A percentile compares a stretch with the other conserved stretches of the same genome.
These are phyloP conservation scores for Thamnidium elegans DNA, from an alignment of 192 early-diverging fungal genomes.

Conservation along the genomic window DNA sequence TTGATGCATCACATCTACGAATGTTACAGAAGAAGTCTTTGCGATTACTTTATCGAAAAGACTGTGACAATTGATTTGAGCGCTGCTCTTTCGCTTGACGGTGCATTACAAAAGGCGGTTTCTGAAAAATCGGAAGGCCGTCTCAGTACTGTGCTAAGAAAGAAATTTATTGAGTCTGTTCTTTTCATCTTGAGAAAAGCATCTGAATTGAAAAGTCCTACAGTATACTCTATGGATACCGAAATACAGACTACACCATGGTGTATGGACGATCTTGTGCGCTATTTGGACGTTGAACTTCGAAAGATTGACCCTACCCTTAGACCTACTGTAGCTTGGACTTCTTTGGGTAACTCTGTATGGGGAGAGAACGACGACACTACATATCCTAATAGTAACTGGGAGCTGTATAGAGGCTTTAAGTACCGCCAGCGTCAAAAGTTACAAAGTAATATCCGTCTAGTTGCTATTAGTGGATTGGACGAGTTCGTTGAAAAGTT, in stretches of 20 bases:
- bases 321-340: conserved; percentile 23
- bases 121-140: not conserved
- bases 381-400: not conserved
- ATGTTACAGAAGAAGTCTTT: conserved; percentile 53
- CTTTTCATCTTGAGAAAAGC: conserved; percentile 42
- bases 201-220: conserved; percentile 42
- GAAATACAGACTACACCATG: conserved; percentile 45
- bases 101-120: conserved; percentile 9
- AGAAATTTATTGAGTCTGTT: conserved; percentile 47
- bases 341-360: conserved; percentile 6
- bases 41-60: conserved; percentile 50
- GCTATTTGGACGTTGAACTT: conserved; percentile 42
- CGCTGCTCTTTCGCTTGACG: not conserved
- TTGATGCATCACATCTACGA: conserved; percentile 44
- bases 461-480: conserved; percentile 49
- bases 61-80: conserved; percentile 13
- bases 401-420: conserved; percentile 20
- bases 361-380: not conserved
- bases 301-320: conserved; percentile 7
- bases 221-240: conserved; percentile 38
- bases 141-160: conserved; percentile 20
- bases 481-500: conserved; percentile 44
- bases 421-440: conserved; percentile 7
- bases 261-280: conserved; percentile 50
- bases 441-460: conserved; percentile 31